phyloP scores from a whole-genome alignment of 2,329 filamentous ascomycete genomes.

The Diaporthe ilicicola region DNA sequence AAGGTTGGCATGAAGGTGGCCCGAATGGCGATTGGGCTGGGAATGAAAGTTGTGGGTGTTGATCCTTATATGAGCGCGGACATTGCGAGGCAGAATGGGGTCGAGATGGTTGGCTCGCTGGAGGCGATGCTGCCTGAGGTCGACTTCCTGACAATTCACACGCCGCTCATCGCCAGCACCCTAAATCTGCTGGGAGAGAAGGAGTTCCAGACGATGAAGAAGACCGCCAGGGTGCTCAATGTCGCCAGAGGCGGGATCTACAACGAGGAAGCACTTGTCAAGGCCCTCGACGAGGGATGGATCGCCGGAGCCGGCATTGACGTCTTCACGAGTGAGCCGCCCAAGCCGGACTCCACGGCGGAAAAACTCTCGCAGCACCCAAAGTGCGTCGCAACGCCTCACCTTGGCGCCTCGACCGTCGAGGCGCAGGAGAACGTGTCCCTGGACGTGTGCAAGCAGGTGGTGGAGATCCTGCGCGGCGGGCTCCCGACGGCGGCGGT shows the following conservation, averaged over 20 bases:
- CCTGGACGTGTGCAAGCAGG: slow-evolving; percentile 83
- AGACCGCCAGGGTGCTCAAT: slow-evolving; percentile 77
- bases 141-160: slow-evolving; percentile 85
- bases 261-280: slow-evolving; percentile 77
- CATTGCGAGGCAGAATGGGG: slow-evolving; percentile 74
- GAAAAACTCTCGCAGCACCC: slow-evolving; percentile 72
- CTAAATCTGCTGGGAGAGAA: slow-evolving; percentile 74
- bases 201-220: slow-evolving; percentile 77
- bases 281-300: slow-evolving; percentile 73
- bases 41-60: slow-evolving; percentile 78
- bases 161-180: slow-evolving; percentile 80
- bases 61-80: slow-evolving; percentile 81
- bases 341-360: slow-evolving; percentile 62
- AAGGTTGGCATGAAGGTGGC: slow-evolving; percentile 86
- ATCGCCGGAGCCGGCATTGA: slow-evolving; percentile 83
- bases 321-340: slow-evolving; percentile 81
- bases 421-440: slow-evolving; percentile 88
- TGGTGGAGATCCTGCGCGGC: slow-evolving; percentile 75
- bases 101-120: slow-evolving; percentile 67
- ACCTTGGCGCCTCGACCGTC: slow-evolving; percentile 80
- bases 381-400: slow-evolving; percentile 79
- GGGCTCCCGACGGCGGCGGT: slow-evolving; percentile 79
- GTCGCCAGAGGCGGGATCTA: slow-evolving; percentile 84
- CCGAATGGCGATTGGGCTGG: slow-evolving; percentile 78
- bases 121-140: slow-evolving; percentile 69